Percentiles rank a stretch among this genome's conserved stretches.
Conservation (phyloP, 306 rosid species). For the Senna siamea region DNA sequence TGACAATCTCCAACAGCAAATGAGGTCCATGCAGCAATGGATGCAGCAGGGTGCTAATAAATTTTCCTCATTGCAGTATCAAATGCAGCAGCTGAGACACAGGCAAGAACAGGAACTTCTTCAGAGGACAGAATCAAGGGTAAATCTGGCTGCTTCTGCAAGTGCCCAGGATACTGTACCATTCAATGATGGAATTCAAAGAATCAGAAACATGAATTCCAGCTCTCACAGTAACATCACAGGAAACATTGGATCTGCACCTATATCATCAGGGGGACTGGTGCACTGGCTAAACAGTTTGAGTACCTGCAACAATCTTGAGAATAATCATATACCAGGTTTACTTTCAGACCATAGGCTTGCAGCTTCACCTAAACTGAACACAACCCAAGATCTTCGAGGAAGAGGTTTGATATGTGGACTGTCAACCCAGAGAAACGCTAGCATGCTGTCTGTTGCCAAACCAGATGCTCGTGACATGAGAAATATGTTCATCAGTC, state of each 20-base stretch:
- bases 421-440: conserved; percentile 10
- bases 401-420: conserved; percentile 19
- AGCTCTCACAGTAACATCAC: background rate
- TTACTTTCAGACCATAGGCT: background rate
- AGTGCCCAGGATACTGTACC: conserved; percentile 6
- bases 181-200: conserved; percentile 16
- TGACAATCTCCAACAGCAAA: conserved; percentile 28
- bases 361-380: background rate
- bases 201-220: conserved; percentile 17
- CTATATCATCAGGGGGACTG: conserved; percentile 8
- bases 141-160: background rate
- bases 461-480: conserved; percentile 1
- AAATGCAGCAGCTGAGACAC: conserved; percentile 32
- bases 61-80: conserved; percentile 1
- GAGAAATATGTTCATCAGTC: conserved; percentile 6
- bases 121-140: background rate
- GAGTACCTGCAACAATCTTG: conserved; percentile 15
- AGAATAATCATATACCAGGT: conserved; percentile 17
- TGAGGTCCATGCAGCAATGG: conserved; percentile 22
- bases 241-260: conserved; percentile 25
- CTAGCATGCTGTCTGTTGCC: conserved; percentile 5
- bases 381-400: conserved; percentile 29
- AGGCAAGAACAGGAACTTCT: conserved; percentile 14
- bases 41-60: conserved; percentile 11
- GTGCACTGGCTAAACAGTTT: conserved; percentile 16